These are phyloP conservation scores for Debaryomyces nepalensis DNA, from an alignment of 1,139 yeast genomes.

Conservation along the genomic window DNA sequence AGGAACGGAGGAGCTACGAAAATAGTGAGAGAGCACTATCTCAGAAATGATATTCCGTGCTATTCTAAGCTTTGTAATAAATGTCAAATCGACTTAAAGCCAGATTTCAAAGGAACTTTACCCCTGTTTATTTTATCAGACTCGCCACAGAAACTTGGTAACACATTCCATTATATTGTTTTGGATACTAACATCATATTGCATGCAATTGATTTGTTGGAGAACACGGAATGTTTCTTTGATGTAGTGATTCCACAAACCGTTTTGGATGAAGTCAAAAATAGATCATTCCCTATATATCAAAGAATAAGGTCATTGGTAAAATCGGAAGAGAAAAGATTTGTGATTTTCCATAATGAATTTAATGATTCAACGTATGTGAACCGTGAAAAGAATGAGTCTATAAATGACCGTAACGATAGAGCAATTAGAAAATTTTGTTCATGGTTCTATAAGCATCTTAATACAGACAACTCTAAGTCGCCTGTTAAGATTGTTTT, in stretches of 20 bases:
- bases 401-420: slow-evolving; percentile 90
- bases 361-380: slow-evolving; percentile 75
- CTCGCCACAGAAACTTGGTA: slow-evolving; percentile 47
- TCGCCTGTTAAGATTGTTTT: slow-evolving; percentile 58
- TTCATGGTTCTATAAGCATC: slow-evolving; percentile 72
- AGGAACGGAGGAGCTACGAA: slow-evolving; percentile 89
- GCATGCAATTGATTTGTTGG: slow-evolving; percentile 88
- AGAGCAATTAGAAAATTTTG: slow-evolving; percentile 82
- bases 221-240: slow-evolving; percentile 73
- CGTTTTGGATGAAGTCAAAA: slow-evolving; percentile 90
- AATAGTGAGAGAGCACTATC: slow-evolving; percentile 90
- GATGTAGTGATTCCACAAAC: slow-evolving; percentile 95
- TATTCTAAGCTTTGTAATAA: slow-evolving; percentile 68
- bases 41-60: slow-evolving; percentile 92
- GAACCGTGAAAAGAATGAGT: slow-evolving; percentile 65
- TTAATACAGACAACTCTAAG: slow-evolving; percentile 40
- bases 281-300: slow-evolving; percentile 85
- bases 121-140: slow-evolving; percentile 57
- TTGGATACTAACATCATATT: slow-evolving; percentile 88
- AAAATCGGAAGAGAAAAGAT: slow-evolving; percentile 79
- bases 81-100: slow-evolving; percentile 61
- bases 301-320: slow-evolving; percentile 80
- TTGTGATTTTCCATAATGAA: slow-evolving; percentile 92
- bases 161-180: slow-evolving; percentile 72
- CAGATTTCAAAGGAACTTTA: slow-evolving; percentile 58